Conservation (phyloP, 2,329 filamentous ascomycete genomes). For the Didymella lethalis region DNA sequence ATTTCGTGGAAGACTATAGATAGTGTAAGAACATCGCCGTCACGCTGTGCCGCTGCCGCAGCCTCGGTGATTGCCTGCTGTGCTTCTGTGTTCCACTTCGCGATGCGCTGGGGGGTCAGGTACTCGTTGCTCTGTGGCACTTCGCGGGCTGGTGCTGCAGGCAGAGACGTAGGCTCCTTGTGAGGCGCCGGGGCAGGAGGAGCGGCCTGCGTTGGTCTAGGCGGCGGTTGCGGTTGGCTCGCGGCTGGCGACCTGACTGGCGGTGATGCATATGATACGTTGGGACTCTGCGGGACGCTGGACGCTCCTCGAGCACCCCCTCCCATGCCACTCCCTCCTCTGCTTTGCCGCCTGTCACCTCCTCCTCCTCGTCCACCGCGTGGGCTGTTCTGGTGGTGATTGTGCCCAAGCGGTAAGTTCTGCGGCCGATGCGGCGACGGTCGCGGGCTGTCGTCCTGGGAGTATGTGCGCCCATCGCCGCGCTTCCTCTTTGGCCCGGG, state of each 20-base stretch:
- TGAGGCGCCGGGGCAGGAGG: constrained; percentile 29
- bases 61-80: constrained; percentile 72
- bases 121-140: constrained; percentile 73
- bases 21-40: constrained; percentile 73
- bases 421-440: constrained; percentile 62
- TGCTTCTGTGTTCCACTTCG: constrained; percentile 72
- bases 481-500: constrained; percentile 66
- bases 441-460: constrained; percentile 53
- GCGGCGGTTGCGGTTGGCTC: constrained; percentile 27
- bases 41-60: constrained; percentile 69
- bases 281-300: constrained; percentile 44
- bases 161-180: constrained; percentile 47
- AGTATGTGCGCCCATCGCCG: constrained; percentile 53
- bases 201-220: constrained; percentile 29
- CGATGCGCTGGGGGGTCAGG: constrained; percentile 73
- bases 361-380: constrained; percentile 41
- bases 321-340: constrained; percentile 35
- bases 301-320: constrained; percentile 39
- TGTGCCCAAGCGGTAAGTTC: constrained; percentile 61
- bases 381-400: constrained; percentile 50
- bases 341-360: constrained; percentile 27
- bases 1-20: constrained; percentile 85
- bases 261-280: constrained; percentile 40
- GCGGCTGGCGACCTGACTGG: constrained; percentile 43
- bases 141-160: constrained; percentile 23